Base-by-base conservation (phyloP, 2,329 filamentous ascomycete species). In the Penicillium nordicum region DNA sequence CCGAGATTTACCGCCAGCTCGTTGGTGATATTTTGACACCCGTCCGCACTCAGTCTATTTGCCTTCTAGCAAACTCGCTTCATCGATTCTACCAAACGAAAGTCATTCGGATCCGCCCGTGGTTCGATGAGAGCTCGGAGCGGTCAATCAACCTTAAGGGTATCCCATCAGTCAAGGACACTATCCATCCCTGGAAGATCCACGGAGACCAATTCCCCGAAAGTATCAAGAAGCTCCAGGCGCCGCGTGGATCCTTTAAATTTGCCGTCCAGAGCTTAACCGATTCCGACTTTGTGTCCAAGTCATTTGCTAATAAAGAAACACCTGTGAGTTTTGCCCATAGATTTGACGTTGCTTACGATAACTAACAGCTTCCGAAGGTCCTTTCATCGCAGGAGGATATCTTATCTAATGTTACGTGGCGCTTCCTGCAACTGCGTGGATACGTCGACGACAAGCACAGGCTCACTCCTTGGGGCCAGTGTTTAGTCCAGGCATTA, bases 401-500 rank as follows among this genome's bases (percentile, higher is more conserved):
- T 67, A 82, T 93, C 53, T 77, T 83, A 25, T 78, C 91, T 18
- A 90, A 96, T 66, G 84, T 88, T 7, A 82, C 93, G 57, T 97
- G 91, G 88, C 85, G 92, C 53, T 94, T 97, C 74, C 81, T 99
- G 23, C 90, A 96, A 69, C 81, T 97, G 47, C 86, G 92, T 57
- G 92, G 88, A 25, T 99, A 97, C 67, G 81, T 96, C 45, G 85
- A 94, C 64, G 80, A 84, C 46, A 82, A 84, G 57, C 93, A 97
- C 73, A 84, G 87, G 57, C 81, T 97, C 58, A 96, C 92, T 9
- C 76, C 79, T 9, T 96, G 92, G 91, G 94, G 93, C 16, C 85
- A 87, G 65, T 90, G 90, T 21, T 79, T 97, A 38, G 85, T 86
- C 30, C 83, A 84, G 30, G 87, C 89, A 4, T 76, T 96, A 27